phyloP scores from a whole-genome alignment of 805 yeast genomes.

The Wickerhamomyces alni region DNA sequence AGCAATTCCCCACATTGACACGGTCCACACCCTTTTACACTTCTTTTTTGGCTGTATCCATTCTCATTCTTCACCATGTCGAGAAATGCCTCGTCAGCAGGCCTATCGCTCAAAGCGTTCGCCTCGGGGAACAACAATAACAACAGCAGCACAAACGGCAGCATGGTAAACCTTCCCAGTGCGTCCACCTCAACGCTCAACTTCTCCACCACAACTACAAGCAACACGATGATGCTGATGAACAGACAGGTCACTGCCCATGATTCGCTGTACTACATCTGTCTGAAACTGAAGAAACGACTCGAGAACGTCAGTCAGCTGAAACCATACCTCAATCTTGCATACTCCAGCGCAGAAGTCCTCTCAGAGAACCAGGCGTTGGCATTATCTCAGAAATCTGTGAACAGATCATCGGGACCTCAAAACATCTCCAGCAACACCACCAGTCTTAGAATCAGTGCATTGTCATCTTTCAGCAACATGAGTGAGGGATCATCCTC shows the following conservation, averaged over 20 bases:
- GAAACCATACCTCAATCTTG: conserved; percentile 59
- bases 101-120: not conserved
- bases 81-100: not conserved
- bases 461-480: conserved; percentile 28
- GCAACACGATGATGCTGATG: conserved; percentile 39
- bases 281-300: conserved; percentile 48
- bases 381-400: conserved; percentile 31
- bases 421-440: conserved; percentile 9
- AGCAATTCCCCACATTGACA: not conserved
- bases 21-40: not conserved
- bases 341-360: conserved; percentile 60
- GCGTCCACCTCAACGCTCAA: conserved; percentile 3
- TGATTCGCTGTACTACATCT: conserved; percentile 67
- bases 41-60: not conserved
- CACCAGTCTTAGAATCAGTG: conserved; percentile 27
- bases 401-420: conserved; percentile 4
- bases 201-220: conserved; percentile 9
- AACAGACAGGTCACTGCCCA: conserved; percentile 55
- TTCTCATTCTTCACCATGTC: not conserved
- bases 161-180: conserved; percentile 4
- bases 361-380: conserved; percentile 69
- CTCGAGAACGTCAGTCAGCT: conserved; percentile 59
- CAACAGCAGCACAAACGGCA: not conserved
- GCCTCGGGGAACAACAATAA: not conserved
- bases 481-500: conserved; percentile 27